Conservation (phyloP, 2,329 filamentous ascomycete genomes). For the Cytospora schulzeri region DNA sequence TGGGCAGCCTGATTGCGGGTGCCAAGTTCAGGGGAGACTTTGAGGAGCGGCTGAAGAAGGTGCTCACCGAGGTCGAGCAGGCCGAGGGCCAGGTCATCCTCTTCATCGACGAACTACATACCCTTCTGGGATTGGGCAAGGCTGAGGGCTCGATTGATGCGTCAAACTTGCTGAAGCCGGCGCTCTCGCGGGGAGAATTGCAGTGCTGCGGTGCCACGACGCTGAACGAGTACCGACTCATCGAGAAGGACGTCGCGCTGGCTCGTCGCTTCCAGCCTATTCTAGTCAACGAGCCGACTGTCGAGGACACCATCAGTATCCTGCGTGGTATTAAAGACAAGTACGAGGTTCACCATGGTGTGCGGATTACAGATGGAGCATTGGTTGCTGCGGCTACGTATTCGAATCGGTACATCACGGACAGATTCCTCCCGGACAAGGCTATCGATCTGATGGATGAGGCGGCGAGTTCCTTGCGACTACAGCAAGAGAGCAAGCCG, state of each 20-base stretch:
- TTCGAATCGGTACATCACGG: constrained; percentile 94
- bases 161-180: constrained; percentile 91
- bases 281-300: constrained; percentile 85
- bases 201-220: constrained; percentile 97
- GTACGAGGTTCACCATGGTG: constrained; percentile 96
- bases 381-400: constrained; percentile 89
- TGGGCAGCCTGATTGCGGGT: constrained; percentile 91
- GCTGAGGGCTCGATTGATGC: constrained; percentile 96
- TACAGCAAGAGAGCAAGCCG: constrained; percentile 96
- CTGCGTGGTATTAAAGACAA: constrained; percentile 95
- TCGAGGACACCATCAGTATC: constrained; percentile 93
- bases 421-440: constrained; percentile 94
- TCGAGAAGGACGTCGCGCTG: constrained; percentile 94
- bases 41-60: constrained; percentile 88
- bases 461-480: constrained; percentile 82
- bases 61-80: constrained; percentile 87
- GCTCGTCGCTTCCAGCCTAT: constrained; percentile 95
- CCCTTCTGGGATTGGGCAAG: constrained; percentile 87
- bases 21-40: constrained; percentile 97
- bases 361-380: constrained; percentile 89
- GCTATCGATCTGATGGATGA: constrained; percentile 97
- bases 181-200: constrained; percentile 86
- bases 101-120: constrained; percentile 95
- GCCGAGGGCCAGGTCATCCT: constrained; percentile 88
- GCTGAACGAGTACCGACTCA: constrained; percentile 84